phyloP scores from a whole-genome alignment of 2,329 filamentous ascomycete genomes.

The Lachnellula cervina region DNA sequence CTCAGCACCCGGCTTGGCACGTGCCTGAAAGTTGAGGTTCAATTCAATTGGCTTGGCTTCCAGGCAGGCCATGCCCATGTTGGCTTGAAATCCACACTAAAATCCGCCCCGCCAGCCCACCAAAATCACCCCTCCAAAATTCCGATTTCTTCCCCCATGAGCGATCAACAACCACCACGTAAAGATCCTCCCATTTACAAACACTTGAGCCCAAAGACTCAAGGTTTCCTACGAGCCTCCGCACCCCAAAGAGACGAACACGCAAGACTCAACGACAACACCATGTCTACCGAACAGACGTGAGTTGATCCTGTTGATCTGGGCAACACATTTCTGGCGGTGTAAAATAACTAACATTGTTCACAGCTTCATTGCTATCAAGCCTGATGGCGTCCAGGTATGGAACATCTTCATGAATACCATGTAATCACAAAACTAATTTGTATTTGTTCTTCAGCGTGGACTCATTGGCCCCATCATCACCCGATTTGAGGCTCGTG shows the following conservation, averaged over 20 bases:
- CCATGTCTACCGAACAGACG: slow-evolving; percentile 83
- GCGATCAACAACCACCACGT: slow-evolving; percentile 21
- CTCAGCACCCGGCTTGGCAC: neutral
- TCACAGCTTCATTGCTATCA: slow-evolving; percentile 97
- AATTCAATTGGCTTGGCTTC: neutral
- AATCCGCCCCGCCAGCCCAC: slow-evolving; percentile 10
- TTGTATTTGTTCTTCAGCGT: slow-evolving; percentile 62
- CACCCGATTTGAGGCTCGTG: slow-evolving; percentile 94
- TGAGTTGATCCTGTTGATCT: slow-evolving; percentile 36
- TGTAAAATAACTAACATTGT: slow-evolving; percentile 29
- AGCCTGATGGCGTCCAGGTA: slow-evolving; percentile 99
- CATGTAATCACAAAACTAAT: slow-evolving; percentile 13
- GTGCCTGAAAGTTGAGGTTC: neutral
- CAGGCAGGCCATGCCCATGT: too few species aligned
- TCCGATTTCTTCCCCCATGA: slow-evolving; percentile 14
- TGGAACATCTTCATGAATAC: neutral
- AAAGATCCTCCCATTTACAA: slow-evolving; percentile 41
- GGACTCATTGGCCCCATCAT: slow-evolving; percentile 98
- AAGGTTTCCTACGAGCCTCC: slow-evolving; percentile 36
- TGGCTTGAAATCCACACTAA: too few species aligned
- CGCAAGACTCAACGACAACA: slow-evolving; percentile 37
- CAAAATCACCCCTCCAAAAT: slow-evolving; percentile 20
- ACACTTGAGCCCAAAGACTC: slow-evolving; percentile 43
- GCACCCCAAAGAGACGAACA: slow-evolving; percentile 31
- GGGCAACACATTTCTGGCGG: neutral